Percentiles rank a stretch among this genome's conserved stretches.
Evolutionary conservation across 768 basidiomycete genomes (phyloP).

Genomic region (Hygrocybe punicea): DNA sequence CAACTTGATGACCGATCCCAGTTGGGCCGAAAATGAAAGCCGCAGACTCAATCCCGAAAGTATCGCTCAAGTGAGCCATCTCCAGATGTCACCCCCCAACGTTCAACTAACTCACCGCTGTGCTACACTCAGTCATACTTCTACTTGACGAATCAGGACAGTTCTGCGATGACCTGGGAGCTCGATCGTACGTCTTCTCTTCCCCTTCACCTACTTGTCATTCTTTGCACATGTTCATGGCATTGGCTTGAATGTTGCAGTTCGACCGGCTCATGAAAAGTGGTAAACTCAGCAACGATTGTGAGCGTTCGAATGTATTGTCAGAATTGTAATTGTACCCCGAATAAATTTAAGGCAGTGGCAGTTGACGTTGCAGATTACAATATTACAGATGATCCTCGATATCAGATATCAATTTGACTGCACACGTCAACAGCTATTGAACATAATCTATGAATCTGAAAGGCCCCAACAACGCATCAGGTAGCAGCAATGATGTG

Average conservation of each 20-base stretch:
- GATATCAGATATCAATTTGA: neutral
- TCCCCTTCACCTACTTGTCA: neutral
- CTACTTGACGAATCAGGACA: constrained; percentile 63
- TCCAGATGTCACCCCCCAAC: neutral
- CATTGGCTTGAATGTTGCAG: too few relatives aligned
- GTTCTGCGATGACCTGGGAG: constrained; percentile 77
- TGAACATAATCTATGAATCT: neutral
- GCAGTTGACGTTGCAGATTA: too few relatives aligned
- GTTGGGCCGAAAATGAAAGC: constrained; percentile 46
- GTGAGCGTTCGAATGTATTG: neutral
- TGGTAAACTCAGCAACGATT: constrained; percentile 36
- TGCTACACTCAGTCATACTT: constrained; percentile 52
- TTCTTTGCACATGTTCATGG: too few relatives aligned
- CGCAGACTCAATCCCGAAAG: constrained; percentile 57
- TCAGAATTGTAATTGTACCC: neutral
- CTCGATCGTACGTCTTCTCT: constrained; percentile 56
- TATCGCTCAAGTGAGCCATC: constrained; percentile 57
- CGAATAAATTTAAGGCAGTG: too few relatives aligned
- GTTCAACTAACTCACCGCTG: constrained; percentile 1
- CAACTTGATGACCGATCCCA: constrained; percentile 22
- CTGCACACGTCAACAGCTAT: neutral
- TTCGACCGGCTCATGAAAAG: constrained; percentile 47
- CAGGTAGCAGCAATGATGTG: neutral
- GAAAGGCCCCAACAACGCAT: neutral
- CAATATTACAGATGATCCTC: too few relatives aligned